These are phyloP conservation scores for Corchorus capsularis DNA, from an alignment of 345 rosid species.

Conservation along the genomic window DNA sequence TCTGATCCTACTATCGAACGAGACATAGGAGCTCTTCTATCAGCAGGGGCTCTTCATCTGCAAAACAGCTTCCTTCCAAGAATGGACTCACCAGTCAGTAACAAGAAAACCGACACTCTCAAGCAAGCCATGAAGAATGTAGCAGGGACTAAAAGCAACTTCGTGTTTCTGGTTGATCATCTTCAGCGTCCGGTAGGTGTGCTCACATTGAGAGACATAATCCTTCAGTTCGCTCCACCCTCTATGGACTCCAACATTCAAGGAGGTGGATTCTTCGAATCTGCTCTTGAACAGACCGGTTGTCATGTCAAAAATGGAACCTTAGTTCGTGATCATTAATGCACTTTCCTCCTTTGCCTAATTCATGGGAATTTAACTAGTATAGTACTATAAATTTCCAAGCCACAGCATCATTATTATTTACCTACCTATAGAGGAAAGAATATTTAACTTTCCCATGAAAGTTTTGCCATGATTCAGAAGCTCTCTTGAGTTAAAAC, in stretches of 20 bases:
- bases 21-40: slow-evolving; percentile 29
- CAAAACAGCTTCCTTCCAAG: slow-evolving; percentile 32
- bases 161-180: slow-evolving; percentile 34
- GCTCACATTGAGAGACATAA: slow-evolving; percentile 34
- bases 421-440: too few species aligned
- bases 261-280: slow-evolving; percentile 44
- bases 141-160: slow-evolving; percentile 31
- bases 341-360: neutral
- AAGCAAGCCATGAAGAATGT: slow-evolving; percentile 45
- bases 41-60: slow-evolving; percentile 35
- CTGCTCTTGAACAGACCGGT: slow-evolving; percentile 41
- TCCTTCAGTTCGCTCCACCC: slow-evolving; percentile 46
- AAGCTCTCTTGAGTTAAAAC: neutral
- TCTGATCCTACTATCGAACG: slow-evolving; percentile 25
- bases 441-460: neutral
- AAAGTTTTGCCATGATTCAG: neutral
- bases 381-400: too few species aligned
- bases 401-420: too few species aligned
- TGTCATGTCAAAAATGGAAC: slow-evolving; percentile 39
- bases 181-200: slow-evolving; percentile 17
- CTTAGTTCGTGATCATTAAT: slow-evolving; percentile 30
- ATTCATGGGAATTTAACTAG: neutral
- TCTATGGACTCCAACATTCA: slow-evolving; percentile 36
- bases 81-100: slow-evolving; percentile 40
- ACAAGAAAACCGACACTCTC: slow-evolving; percentile 35